Base-by-base conservation (phyloP, 768 basidiomycete species). In the Auricularia sp. region DNA sequence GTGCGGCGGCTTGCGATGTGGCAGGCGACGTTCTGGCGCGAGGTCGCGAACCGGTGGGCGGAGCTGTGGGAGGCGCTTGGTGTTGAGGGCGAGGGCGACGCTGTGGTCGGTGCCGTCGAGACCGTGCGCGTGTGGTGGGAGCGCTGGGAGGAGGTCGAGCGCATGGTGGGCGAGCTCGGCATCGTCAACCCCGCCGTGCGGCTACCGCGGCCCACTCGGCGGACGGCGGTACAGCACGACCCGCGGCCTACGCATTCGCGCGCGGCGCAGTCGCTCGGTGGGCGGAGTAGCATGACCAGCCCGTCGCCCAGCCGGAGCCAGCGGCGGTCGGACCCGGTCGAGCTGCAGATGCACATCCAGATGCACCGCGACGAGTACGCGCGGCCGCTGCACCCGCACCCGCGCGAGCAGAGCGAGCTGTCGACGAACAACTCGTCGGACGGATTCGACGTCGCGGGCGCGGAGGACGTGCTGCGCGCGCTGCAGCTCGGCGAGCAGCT, bases 41-140 rank as follows among this genome's bases (percentile, higher is more conserved):
- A 82, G 44, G 80, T 88, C 5, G 78, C 81, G 53, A 83, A 84
- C 61, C 77, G 81, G 35, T 93, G 91, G 91, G 81, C 78, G 1
- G 86, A 85, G n/a, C 74, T 93, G n/a, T 93, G 91, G 91, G 88
- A 91, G 66, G 88, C 87, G 71, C 74, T 89, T n/a, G 77, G 81
- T 10, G 84, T 87, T 3, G 88, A 88, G 21, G 86, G 85, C 1
- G 86, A 88, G 75, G 73, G 72, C 61, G 77, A 77, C 66, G 71
- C 72, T 68, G 86, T 86, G 66, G 84, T 81, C 0, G 86, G 84
- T 12, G 47, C 39, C 7, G 65, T 42, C 35, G 90, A 91, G 77
- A 92, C 91, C 23, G 70, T 85, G 34, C 78, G 78, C 0, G 87
- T 91, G 10, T 93, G 91, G 90, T 77, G 79, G 70, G 76, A 77